Base-by-base conservation (phyloP, 164 flowering plant species). In the Sextonia rubra region DNA sequence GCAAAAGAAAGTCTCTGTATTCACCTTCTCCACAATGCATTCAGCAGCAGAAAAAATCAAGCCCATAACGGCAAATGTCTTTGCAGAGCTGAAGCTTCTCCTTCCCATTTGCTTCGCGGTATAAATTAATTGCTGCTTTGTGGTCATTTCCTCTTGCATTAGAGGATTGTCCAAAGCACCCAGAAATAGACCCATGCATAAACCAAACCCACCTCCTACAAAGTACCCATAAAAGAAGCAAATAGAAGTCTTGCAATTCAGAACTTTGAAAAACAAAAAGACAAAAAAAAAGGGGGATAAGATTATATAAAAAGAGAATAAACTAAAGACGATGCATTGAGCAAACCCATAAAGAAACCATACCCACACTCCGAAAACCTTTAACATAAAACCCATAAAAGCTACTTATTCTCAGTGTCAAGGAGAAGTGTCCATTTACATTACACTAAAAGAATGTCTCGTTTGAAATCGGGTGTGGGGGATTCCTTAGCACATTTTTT, bases 201-300 rank as follows among this genome's bases (percentile, higher is more conserved):
- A 74, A 47, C 99, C 99, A 55, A 94, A 85, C 17, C 99, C 99
- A 72, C 99, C 99, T 69, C 99, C 99, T 94, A 77, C 79, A 82
- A 49, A 64, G 64, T 37, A 29, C 20, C 63, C 63, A 12, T 15
- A 23, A 14, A 8, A 62, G 48, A 60, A 44, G 12, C 30, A 0
- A 24, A 61, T 23, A 71, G 44, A 64, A 66, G 15, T 12, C 69
- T 22, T 66, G n/a, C 22, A 44, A 66, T n/a, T 23, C 44, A n/a
- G 44, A 66, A 37, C 25, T 8, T 18, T 22, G 12, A 17, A 30
- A 65, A 65, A 65, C 22, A 15, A 5, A 30, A 30, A n/a, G n/a
- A n/a, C n/a, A n/a, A 22, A 25, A 2, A 7, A 2, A 27, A 26
- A 6, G 18, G 18, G 29, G 25, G 11, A 17, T 4, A 5, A 67